Evolutionary conservation across 352 stramenopile species (phyloP), one percentile per base, ranked within the genome.

Genomic region (Phytophthora idaei): DNA sequence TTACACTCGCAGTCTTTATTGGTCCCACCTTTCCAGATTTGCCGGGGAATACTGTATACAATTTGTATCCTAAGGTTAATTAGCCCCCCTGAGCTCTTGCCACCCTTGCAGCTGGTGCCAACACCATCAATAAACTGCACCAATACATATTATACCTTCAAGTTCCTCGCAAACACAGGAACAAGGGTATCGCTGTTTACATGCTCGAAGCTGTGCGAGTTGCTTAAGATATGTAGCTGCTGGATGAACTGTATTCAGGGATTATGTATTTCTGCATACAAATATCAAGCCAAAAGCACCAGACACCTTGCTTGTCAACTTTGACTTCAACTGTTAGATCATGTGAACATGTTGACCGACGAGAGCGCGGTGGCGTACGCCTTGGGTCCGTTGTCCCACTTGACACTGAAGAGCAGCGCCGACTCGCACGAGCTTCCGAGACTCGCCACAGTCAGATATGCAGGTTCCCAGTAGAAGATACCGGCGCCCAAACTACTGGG

Each of bases 401-500:
- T 62, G 41, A 77, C 69, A 27, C 48, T 69, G 56, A 74, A 74
- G 31, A 77, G 69, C 15, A 77, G 21, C 1, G 69, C 65, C 14
- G 69, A 77, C 34, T 70, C 52, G 31, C 69, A 77, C 10, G 64
- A 67, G 36, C 69, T 74, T 8, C 65, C 65, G 2, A 77, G 67
- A 7, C 66, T 28, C 4, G 66, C 53, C n/a, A 61, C 45, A 1
- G 42, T 57, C 21, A 78, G 44, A 8, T 72, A 77, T 5, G 49
- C 70, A 36, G 66, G 71, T 37, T 78, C 71, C 62, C 71, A 78
- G 57, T 75, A 78, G 61, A 73, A 78, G 15, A 78, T 61, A 0
- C 66, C 71, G 0, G 71, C 66, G 12, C 61, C 71, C 4, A 78
- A 61, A 14, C 45, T 51, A 41, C 29, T 62, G 1, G 67, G 62